A percentile compares a stretch with the other conserved stretches of the same genome.
Conservation (phyloP, 2,329 filamentous ascomycete genomes). For the Verticillium isaacii region DNA sequence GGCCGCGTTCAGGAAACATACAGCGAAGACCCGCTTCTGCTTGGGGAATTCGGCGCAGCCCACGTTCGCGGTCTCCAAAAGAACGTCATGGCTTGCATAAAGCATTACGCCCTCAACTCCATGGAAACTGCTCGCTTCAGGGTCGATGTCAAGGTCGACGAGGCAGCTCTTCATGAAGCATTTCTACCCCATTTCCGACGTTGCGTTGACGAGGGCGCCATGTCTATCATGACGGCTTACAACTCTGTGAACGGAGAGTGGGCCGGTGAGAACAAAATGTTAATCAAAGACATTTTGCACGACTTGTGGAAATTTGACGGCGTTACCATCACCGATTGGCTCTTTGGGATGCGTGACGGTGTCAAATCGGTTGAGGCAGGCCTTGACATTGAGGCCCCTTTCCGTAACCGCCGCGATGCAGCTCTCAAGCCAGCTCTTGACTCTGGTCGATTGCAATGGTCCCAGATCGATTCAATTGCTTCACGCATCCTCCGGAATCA, state of each 20-base stretch:
- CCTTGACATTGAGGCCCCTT: constrained; percentile 17
- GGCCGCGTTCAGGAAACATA: constrained; percentile 19
- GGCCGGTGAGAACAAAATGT: constrained; percentile 13
- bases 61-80: constrained; percentile 12
- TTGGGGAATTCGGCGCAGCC: constrained; percentile 15
- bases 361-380: constrained; percentile 12
- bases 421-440: constrained; percentile 5
- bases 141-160: constrained; percentile 13
- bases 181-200: constrained; percentile 15
- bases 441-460: not conserved
- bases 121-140: constrained; percentile 17
- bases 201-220: constrained; percentile 11
- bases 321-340: constrained; percentile 10
- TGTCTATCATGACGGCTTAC: constrained; percentile 14
- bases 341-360: constrained; percentile 14
- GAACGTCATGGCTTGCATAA: constrained; percentile 17
- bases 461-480: constrained; percentile 6
- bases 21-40: constrained; percentile 14
- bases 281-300: constrained; percentile 12
- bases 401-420: constrained; percentile 4
- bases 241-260: constrained; percentile 15
- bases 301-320: constrained; percentile 12
- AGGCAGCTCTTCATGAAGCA: constrained; percentile 13
- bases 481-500: constrained; percentile 5
- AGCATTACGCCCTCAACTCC: constrained; percentile 17